Percentiles rank a stretch among this genome's conserved stretches.
These are phyloP conservation scores for Penicillium mononematosum DNA, from an alignment of 495 filamentous ascomycete genomes.

Conservation along the genomic window DNA sequence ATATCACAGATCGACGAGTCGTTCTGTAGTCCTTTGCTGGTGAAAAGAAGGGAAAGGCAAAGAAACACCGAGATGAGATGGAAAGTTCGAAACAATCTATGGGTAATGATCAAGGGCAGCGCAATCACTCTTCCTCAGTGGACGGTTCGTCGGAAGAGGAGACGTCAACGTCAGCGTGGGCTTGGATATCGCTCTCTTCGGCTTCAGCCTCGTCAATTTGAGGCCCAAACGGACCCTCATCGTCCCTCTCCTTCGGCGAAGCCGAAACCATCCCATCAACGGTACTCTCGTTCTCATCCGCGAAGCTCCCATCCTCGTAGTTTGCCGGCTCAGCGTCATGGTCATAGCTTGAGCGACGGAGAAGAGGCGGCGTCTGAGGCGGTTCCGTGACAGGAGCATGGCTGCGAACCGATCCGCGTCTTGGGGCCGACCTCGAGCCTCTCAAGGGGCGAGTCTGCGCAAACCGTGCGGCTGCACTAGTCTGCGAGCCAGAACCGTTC, in stretches of 20 bases:
- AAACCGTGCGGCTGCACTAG: conserved; percentile 46
- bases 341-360: conserved; percentile 68
- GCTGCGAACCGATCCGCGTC: conserved; percentile 34
- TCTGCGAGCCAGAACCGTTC: conserved; percentile 39
- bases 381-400: conserved; percentile 41
- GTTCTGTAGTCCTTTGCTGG: background rate
- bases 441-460: conserved; percentile 42
- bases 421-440: conserved; percentile 32
- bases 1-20: background rate
- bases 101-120: background rate
- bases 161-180: conserved; percentile 4
- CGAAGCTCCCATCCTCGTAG: conserved; percentile 36
- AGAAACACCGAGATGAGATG: conserved; percentile 2
- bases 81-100: conserved; percentile 3
- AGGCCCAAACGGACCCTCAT: conserved; percentile 41
- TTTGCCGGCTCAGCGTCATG: conserved; percentile 59
- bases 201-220: conserved; percentile 26
- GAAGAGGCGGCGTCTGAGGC: conserved; percentile 67
- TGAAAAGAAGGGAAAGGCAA: conserved; percentile 5
- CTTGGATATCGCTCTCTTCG: background rate
- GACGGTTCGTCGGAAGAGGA: conserved; percentile 9
- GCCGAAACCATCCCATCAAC: conserved; percentile 42
- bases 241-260: conserved; percentile 32
- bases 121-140: conserved; percentile 11
- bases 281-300: conserved; percentile 44